phyloP scores from a whole-genome alignment of 108 stramenopile genomes.

The Nitzschia putrida region DNA sequence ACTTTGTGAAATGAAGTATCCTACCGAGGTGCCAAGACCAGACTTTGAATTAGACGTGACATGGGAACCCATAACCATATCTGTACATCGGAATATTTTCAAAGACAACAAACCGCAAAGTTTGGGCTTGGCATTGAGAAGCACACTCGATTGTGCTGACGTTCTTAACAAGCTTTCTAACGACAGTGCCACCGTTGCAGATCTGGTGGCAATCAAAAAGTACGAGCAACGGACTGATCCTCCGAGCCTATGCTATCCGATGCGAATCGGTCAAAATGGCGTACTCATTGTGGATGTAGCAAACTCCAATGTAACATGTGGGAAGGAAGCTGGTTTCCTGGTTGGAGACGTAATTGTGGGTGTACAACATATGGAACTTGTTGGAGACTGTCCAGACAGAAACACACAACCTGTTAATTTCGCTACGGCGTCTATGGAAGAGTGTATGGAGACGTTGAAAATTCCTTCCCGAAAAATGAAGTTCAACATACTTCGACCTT shows the following conservation, averaged over 20 bases:
- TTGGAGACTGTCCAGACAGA: background rate
- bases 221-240: background rate
- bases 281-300: slow-evolving; percentile 7
- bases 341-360: slow-evolving; percentile 32
- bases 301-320: slow-evolving; percentile 1
- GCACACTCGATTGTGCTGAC: slow-evolving; percentile 19
- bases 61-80: slow-evolving; percentile 10
- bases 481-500: slow-evolving; percentile 25
- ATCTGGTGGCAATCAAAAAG: slow-evolving; percentile 5
- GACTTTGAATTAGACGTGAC: slow-evolving; percentile 11
- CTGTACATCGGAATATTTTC: slow-evolving; percentile 9
- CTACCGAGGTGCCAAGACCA: background rate
- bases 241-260: background rate
- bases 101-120: background rate
- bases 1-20: slow-evolving; percentile 13
- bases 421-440: background rate
- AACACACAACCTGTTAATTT: background rate
- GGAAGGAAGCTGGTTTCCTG: slow-evolving; percentile 20
- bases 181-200: slow-evolving; percentile 13
- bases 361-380: slow-evolving; percentile 19
- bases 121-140: slow-evolving; percentile 11
- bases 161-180: slow-evolving; percentile 4
- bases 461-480: slow-evolving; percentile 17
- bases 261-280: background rate
- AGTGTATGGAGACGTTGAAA: background rate